Percentiles rank a stretch among this genome's conserved stretches.
These are phyloP conservation scores for Ganoderma sp. DNA, from an alignment of 1,284 basidiomycete genomes.

Conservation along the genomic window DNA sequence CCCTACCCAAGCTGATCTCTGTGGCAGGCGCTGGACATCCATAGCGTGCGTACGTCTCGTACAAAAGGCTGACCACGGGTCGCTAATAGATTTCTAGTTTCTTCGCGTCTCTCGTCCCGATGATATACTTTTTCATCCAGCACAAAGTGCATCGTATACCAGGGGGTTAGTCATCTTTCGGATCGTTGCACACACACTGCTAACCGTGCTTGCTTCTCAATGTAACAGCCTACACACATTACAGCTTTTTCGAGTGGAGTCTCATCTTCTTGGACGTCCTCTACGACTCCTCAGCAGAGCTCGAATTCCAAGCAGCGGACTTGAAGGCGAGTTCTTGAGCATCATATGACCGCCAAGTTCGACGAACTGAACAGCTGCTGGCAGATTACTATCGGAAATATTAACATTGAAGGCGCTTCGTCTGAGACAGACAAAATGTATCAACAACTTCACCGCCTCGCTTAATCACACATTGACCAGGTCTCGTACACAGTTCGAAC, in stretches of 20 bases:
- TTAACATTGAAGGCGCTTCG: constrained; percentile 24
- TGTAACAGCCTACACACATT: constrained; percentile 77
- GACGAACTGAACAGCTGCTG: background rate
- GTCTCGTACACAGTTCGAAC: constrained; percentile 13
- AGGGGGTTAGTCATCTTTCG: constrained; percentile 62
- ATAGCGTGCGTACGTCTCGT: constrained; percentile 47
- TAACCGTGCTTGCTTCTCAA: background rate
- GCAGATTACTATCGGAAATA: constrained; percentile 44
- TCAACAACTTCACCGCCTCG: constrained; percentile 46
- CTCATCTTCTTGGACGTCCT: constrained; percentile 81
- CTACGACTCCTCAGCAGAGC: constrained; percentile 73
- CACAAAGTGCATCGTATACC: constrained; percentile 82
- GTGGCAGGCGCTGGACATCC: constrained; percentile 57
- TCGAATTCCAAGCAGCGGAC: constrained; percentile 64
- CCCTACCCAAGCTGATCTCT: constrained; percentile 12
- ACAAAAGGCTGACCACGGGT: background rate
- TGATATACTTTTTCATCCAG: constrained; percentile 85
- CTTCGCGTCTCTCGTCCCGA: constrained; percentile 70
- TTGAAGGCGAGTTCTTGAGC: constrained; percentile 52
- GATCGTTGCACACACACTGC: background rate
- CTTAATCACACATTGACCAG: constrained; percentile 36
- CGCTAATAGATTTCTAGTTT: constrained; percentile 53
- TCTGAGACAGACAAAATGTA: constrained; percentile 47
- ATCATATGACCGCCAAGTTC: background rate
- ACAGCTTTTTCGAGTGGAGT: constrained; percentile 88